These are phyloP conservation scores for Lactarius hengduanensis DNA, from an alignment of 768 basidiomycete species.

Conservation along the genomic window DNA sequence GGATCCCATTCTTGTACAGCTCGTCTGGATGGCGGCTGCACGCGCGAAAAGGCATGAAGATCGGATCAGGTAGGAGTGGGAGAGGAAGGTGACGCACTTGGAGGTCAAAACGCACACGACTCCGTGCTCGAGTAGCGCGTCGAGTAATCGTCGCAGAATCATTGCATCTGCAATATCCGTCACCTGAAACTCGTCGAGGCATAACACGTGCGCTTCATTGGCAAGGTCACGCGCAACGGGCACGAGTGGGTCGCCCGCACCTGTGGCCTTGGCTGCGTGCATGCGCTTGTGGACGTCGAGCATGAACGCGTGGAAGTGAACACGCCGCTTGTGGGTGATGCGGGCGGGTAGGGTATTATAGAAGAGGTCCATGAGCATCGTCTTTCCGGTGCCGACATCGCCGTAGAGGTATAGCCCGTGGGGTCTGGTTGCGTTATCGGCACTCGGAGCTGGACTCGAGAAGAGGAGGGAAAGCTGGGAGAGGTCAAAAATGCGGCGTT, in stretches of 20 bases:
- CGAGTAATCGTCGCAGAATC: conserved; percentile 89
- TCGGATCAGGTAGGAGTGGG: not conserved
- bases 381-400: conserved; percentile 96
- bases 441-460: conserved; percentile 21
- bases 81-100: conserved; percentile 60
- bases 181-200: conserved; percentile 99
- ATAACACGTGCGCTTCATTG: conserved; percentile 78
- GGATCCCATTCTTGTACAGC: conserved; percentile 98
- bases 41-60: not conserved
- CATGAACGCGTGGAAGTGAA: conserved; percentile 99
- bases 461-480: conserved; percentile 24
- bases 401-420: conserved; percentile 91
- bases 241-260: conserved; percentile 77
- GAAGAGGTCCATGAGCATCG: conserved; percentile 99
- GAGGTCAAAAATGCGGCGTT: not conserved
- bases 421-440: conserved; percentile 39
- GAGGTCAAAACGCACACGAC: conserved; percentile 96
- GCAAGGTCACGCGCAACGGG: conserved; percentile 91
- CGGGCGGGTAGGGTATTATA: conserved; percentile 74
- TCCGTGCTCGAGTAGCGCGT: conserved; percentile 81
- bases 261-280: conserved; percentile 71
- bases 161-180: conserved; percentile 98
- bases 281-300: conserved; percentile 95
- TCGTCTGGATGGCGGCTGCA: conserved; percentile 93
- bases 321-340: conserved; percentile 73